Evolutionary conservation across 2,329 filamentous ascomycete genomes (phyloP).

Genomic region (Bretziella fagacearum): DNA sequence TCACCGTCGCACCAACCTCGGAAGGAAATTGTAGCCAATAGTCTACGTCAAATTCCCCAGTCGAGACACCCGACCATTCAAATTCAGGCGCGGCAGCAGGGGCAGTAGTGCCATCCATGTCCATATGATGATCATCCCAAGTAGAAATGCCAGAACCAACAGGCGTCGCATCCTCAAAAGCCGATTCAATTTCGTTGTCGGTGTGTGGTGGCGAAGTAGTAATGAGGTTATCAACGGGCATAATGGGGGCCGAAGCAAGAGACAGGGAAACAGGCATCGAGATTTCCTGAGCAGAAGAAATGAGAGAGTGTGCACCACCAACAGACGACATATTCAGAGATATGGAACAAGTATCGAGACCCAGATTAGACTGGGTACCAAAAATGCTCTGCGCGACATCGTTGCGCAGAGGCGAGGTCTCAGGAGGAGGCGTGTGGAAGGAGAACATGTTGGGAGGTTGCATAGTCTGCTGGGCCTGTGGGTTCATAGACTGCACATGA

Average conservation of each 20-base stretch:
- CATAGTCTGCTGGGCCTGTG: neutral
- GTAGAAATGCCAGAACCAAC: no score
- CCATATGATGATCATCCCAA: slow-evolving; percentile 28
- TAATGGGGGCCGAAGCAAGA: slow-evolving; percentile 1
- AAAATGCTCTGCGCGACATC: slow-evolving; percentile 4
- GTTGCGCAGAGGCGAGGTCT: slow-evolving; percentile 26
- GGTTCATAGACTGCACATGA: neutral
- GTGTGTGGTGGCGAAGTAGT: slow-evolving; percentile 28
- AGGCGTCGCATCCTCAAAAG: no score
- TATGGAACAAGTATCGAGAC: neutral
- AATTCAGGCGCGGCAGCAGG: slow-evolving; percentile 25
- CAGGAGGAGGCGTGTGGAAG: slow-evolving; percentile 36
- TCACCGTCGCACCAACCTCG: slow-evolving; percentile 27
- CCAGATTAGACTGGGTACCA: neutral
- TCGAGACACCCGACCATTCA: slow-evolving; percentile 36
- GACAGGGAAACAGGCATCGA: slow-evolving; percentile 2
- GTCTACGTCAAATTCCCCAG: slow-evolving; percentile 39
- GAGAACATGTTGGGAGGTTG: slow-evolving; percentile 20
- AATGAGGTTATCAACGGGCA: slow-evolving; percentile 6
- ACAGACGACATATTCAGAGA: neutral
- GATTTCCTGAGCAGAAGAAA: neutral
- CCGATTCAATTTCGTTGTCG: slow-evolving; percentile 24
- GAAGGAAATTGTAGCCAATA: slow-evolving; percentile 42
- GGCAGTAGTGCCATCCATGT: slow-evolving; percentile 19
- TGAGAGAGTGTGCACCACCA: neutral